Conservation (phyloP, 345 rosid species). For the Populus tremula region DNA sequence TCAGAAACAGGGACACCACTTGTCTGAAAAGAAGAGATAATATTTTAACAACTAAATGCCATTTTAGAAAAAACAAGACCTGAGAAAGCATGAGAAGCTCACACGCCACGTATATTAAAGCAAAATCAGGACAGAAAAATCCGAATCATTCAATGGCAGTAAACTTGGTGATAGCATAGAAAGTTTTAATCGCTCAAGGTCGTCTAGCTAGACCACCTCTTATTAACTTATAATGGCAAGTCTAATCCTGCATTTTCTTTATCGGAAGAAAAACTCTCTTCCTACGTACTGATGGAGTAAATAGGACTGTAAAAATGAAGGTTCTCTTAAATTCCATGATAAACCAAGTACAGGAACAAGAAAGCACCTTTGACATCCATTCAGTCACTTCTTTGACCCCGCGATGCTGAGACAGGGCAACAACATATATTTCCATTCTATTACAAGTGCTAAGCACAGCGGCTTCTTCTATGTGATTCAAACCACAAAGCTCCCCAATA, state of each 20-base stretch:
- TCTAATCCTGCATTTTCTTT: background rate
- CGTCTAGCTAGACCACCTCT: background rate
- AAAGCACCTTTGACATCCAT: constrained; percentile 64
- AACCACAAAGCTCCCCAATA: constrained; percentile 62
- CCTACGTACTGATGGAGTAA: background rate
- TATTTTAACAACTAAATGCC: background rate
- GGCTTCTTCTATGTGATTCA: constrained; percentile 81
- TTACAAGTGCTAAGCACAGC: constrained; percentile 59
- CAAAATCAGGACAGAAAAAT: background rate
- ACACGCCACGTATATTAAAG: background rate
- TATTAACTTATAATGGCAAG: background rate
- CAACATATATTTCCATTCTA: constrained; percentile 54
- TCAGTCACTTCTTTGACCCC: constrained; percentile 56
- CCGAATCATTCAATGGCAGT: background rate
- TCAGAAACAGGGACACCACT: constrained; percentile 49
- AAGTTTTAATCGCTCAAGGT: background rate
- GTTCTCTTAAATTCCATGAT: background rate
- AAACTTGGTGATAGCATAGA: background rate
- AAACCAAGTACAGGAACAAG: background rate
- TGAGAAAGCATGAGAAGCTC: background rate
- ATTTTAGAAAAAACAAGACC: too few relatives aligned
- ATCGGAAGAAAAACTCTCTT: background rate
- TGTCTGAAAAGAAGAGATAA: constrained; percentile 39
- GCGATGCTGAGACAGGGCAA: constrained; percentile 53
- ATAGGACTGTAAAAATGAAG: background rate